These are phyloP conservation scores for Ormosia emarginata DNA, from an alignment of 306 rosid species.

Conservation along the genomic window DNA sequence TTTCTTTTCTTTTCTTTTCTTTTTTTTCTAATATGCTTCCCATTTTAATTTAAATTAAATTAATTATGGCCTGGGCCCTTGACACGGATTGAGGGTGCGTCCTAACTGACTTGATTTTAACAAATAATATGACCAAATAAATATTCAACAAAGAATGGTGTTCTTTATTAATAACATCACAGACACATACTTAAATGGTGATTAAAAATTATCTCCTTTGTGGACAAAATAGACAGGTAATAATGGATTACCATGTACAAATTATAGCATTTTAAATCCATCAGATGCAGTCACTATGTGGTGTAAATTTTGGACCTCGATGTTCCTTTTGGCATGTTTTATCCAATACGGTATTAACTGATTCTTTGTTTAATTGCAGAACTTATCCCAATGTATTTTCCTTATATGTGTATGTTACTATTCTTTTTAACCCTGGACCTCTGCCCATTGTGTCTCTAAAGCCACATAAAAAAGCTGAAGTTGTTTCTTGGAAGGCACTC, in stretches of 20 bases:
- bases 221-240: background rate
- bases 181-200: background rate
- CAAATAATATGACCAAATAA: background rate
- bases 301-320: background rate
- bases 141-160: background rate
- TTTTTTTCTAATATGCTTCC: background rate
- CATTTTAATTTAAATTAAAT: background rate
- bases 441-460: conserved; percentile 7
- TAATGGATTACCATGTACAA: background rate
- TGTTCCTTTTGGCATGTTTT: background rate
- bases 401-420: background rate
- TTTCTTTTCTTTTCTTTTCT: no score
- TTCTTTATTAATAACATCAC: conserved; percentile 10
- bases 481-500: conserved; percentile 87
- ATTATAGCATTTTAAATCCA: background rate
- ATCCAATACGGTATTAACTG: background rate
- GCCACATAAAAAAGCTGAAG: conserved; percentile 38
- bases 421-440: conserved; percentile 14
- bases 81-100: conserved; percentile 1
- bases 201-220: background rate
- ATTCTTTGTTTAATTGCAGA: no score
- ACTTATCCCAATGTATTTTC: background rate
- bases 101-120: background rate
- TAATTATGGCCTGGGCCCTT: background rate
- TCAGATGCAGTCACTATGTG: background rate